Evolutionary conservation across 2,329 filamentous ascomycete genomes (phyloP), one percentile per base, ranked within the genome.

Genomic region (Diaporthe eres): DNA sequence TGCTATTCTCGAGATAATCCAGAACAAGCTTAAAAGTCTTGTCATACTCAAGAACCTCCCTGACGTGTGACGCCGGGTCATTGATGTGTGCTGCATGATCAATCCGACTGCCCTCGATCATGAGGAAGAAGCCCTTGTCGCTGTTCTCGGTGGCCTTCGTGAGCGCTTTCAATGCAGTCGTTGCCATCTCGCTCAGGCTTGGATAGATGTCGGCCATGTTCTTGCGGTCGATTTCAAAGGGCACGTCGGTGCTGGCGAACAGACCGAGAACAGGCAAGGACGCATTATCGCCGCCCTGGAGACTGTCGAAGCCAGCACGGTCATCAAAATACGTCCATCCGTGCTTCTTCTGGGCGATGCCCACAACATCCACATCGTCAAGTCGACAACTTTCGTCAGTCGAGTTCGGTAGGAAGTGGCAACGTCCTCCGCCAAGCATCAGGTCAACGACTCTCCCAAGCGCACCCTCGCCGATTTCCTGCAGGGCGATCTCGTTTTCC

Each of bases 21-120:
- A 98, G 84, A 0, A 98, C 96, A 8, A 91, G 89, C 79, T 93
- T 88, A 85, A 99, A 97, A 1, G 97, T 90, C 83, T 90, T 92
- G 87, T 99, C 97, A 81, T 98, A 99, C 71, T 95, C 96, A n/a
- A 98, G 88, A 0, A 99, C 96, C 84, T 99, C 97, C 79, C 94
- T 93, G 15, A 96, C 94, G 81, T 97, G 94, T 0, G 94, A 94
- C 13, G 93, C 94, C 0, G 94, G 94, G 80, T 97, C 94, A 80
- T 97, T 97, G 78, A 90, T 91, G 82, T 97, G 94, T 9, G 95
- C 97, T 5, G 97, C 96, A 82, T 99, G 97, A 81, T 99, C 97
- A 80, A 99, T 98, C 57, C 97, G 90, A 80, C 95, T 98, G 6
- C 96, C 97, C 85, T 99, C 97, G 77, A 99, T 97, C 96, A 99